These are phyloP conservation scores for Colletotrichum tabaci DNA, from an alignment of 2,329 filamentous ascomycete genomes.

Conservation along the genomic window DNA sequence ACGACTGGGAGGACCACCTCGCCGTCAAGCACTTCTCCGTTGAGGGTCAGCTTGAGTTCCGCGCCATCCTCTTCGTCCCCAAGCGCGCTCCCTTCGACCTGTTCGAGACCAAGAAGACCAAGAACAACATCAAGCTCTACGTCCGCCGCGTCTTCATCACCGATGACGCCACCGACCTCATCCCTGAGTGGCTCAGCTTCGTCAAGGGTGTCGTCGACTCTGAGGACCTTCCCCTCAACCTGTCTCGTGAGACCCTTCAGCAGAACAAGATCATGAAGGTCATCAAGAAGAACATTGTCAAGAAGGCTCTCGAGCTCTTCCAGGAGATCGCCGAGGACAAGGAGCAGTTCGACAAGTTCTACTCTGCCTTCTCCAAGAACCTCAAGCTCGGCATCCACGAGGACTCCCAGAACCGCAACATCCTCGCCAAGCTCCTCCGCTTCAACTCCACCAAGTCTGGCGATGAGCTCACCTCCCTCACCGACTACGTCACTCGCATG, in stretches of 20 bases:
- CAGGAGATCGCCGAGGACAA: constrained; percentile 99
- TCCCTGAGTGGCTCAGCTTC: constrained; percentile 99
- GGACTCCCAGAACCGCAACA: constrained; percentile 95
- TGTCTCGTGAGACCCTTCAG: constrained; percentile 99
- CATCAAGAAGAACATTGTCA: constrained; percentile 99
- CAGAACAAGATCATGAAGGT: constrained; percentile 99
- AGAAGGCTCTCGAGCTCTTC: constrained; percentile 99
- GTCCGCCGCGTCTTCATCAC: constrained; percentile 99
- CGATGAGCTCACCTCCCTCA: constrained; percentile 93
- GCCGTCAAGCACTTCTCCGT: constrained; percentile 99
- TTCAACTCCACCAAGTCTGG: constrained; percentile 99
- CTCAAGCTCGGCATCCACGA: constrained; percentile 99
- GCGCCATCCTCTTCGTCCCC: constrained; percentile 98
- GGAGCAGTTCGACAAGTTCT: constrained; percentile 99
- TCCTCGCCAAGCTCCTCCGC: constrained; percentile 97
- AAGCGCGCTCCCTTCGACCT: constrained; percentile 99
- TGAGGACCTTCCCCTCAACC: constrained; percentile 98
- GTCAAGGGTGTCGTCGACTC: constrained; percentile 99
- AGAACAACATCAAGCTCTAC: constrained; percentile 99
- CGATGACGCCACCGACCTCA: constrained; percentile 98
- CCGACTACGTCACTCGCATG: constrained; percentile 99
- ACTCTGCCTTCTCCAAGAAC: constrained; percentile 99
- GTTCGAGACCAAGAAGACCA: constrained; percentile 99
- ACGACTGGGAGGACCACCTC: constrained; percentile 99
- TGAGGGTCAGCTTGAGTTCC: constrained; percentile 99